Evolutionary conservation across 2,329 filamentous ascomycete genomes (phyloP).

Genomic region (Aspergillus flavus): DNA sequence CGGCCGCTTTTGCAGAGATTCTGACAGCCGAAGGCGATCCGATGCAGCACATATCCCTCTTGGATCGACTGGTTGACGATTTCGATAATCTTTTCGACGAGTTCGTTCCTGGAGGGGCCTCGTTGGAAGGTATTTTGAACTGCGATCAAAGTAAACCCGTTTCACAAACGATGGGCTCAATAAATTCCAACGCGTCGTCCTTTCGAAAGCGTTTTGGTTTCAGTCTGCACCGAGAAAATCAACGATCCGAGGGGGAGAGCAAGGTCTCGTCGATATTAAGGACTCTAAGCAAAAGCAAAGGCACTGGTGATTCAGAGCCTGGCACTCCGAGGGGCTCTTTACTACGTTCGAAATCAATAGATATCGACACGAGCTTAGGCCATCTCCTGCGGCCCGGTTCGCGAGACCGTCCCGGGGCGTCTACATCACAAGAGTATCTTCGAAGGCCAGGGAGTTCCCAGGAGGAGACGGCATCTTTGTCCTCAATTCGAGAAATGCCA

Average conservation of each 20-base stretch:
- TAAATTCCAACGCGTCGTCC: slow-evolving; percentile 85
- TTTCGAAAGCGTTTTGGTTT: slow-evolving; percentile 83
- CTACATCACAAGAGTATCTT: slow-evolving; percentile 50
- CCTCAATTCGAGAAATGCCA: slow-evolving; percentile 56
- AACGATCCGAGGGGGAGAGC: slow-evolving; percentile 70
- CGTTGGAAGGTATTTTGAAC: slow-evolving; percentile 41
- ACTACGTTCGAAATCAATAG: slow-evolving; percentile 75
- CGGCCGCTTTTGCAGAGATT: slow-evolving; percentile 84
- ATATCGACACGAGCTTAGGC: slow-evolving; percentile 58
- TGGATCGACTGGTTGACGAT: slow-evolving; percentile 88
- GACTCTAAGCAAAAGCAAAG: slow-evolving; percentile 81
- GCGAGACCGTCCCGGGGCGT: slow-evolving; percentile 57
- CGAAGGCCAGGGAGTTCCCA: slow-evolving; percentile 50
- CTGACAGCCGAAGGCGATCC: slow-evolving; percentile 76
- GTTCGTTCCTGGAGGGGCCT: slow-evolving; percentile 48
- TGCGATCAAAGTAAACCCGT: slow-evolving; percentile 62
- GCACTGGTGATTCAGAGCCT: slow-evolving; percentile 62
- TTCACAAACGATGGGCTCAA: slow-evolving; percentile 69
- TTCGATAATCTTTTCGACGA: slow-evolving; percentile 86
- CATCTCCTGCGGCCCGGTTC: slow-evolving; percentile 57
- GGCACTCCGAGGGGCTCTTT: slow-evolving; percentile 70
- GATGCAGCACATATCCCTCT: slow-evolving; percentile 80
- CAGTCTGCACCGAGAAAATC: slow-evolving; percentile 76
- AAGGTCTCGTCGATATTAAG: slow-evolving; percentile 79
- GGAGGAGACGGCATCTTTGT: slow-evolving; percentile 49